Conservation (phyloP, 2,329 filamentous ascomycete species). For the Penicillium sp. region DNA sequence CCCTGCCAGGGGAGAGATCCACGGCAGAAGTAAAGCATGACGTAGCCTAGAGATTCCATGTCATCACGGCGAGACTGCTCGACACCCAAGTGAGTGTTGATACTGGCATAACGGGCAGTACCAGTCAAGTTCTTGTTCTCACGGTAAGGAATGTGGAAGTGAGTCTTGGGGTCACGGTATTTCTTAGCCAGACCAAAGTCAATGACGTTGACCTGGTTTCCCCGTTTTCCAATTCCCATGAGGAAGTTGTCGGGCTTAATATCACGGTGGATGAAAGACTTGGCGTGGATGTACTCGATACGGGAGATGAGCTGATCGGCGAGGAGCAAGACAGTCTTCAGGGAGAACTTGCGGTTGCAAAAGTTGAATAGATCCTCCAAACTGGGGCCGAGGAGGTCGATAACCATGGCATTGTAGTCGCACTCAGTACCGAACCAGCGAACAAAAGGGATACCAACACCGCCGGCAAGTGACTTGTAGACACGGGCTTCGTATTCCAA, state of each 20-base stretch:
- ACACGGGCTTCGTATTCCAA: constrained; percentile 98
- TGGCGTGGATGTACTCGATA: constrained; percentile 99
- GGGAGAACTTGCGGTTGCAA: constrained; percentile 98
- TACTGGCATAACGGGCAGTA: constrained; percentile 95
- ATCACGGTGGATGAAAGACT: constrained; percentile 98
- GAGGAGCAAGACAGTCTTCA: constrained; percentile 95
- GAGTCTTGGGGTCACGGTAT: constrained; percentile 98
- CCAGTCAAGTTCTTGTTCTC: constrained; percentile 99
- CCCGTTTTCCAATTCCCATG: constrained; percentile 98
- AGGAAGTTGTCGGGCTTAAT: constrained; percentile 99
- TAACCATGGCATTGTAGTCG: constrained; percentile 99
- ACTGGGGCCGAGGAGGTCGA: constrained; percentile 91
- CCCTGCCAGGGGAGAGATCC: constrained; percentile 98
- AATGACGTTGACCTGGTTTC: constrained; percentile 99
- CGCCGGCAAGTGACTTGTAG: constrained; percentile 79
- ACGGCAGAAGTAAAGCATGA: constrained; percentile 99
- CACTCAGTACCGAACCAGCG: constrained; percentile 99
- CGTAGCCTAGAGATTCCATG: constrained; percentile 98
- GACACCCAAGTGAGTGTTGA: constrained; percentile 97
- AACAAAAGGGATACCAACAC: constrained; percentile 96
- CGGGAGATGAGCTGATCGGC: constrained; percentile 98
- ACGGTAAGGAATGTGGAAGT: constrained; percentile 99
- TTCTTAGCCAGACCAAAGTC: constrained; percentile 99
- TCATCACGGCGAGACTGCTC: constrained; percentile 99
- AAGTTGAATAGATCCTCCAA: constrained; percentile 99